These are phyloP conservation scores for Entoloma clypeatum DNA, from an alignment of 1,284 basidiomycete genomes.

Conservation along the genomic window DNA sequence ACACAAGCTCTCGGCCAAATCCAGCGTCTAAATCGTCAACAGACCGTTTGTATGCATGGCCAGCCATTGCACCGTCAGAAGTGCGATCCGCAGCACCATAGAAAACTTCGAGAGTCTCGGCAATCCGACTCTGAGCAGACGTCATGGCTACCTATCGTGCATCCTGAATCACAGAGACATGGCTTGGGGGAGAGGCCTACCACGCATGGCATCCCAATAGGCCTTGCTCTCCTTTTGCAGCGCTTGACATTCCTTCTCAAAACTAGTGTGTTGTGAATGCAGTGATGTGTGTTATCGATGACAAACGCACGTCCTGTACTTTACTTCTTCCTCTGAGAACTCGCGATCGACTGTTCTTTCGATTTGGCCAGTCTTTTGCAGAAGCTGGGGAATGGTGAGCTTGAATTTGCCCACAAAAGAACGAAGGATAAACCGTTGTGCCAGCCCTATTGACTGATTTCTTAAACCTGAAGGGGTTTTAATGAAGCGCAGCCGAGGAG, in stretches of 20 bases:
- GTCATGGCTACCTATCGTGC: constrained; percentile 71
- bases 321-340: constrained; percentile 89
- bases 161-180: not conserved
- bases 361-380: constrained; percentile 97
- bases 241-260: constrained; percentile 89
- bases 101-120: constrained; percentile 92
- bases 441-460: constrained; percentile 92
- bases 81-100: constrained; percentile 82
- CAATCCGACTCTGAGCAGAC: constrained; percentile 88
- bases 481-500: not conserved
- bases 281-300: not conserved
- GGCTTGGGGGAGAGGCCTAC: constrained; percentile 39
- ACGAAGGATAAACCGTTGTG: constrained; percentile 53
- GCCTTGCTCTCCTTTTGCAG: constrained; percentile 95
- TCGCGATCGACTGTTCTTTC: constrained; percentile 94
- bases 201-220: constrained; percentile 92
- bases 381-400: constrained; percentile 48
- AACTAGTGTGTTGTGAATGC: constrained; percentile 44
- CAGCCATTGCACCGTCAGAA: constrained; percentile 94
- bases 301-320: constrained; percentile 78
- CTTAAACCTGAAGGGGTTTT: constrained; percentile 66
- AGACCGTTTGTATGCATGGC: constrained; percentile 93
- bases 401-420: constrained; percentile 8
- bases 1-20: constrained; percentile 81
- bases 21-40: constrained; percentile 92